phyloP scores from a whole-genome alignment of 768 basidiomycete genomes.

The Xerocomellus amylosporus region DNA sequence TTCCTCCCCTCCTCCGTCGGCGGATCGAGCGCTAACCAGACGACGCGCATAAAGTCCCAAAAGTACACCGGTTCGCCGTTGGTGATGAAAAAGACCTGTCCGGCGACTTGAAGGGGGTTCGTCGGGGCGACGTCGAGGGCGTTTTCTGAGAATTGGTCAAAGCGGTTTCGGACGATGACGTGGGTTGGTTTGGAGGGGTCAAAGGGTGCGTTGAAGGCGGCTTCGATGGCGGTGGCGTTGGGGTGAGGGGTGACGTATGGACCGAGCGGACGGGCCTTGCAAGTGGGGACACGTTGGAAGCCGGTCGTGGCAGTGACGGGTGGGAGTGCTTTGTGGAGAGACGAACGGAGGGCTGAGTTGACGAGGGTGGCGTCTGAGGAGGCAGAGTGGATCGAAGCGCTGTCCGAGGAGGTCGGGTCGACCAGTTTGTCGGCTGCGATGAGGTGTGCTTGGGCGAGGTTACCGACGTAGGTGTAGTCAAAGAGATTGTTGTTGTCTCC shows the following conservation, averaged over 20 bases:
- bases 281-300: slow-evolving; percentile 70
- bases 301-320: slow-evolving; percentile 65
- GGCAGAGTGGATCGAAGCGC: slow-evolving; percentile 9
- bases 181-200: slow-evolving; percentile 37
- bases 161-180: slow-evolving; percentile 71
- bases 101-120: slow-evolving; percentile 77
- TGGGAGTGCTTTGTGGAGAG: slow-evolving; percentile 53
- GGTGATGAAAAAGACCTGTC: slow-evolving; percentile 94
- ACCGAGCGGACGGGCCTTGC: slow-evolving; percentile 75
- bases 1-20: slow-evolving; percentile 44
- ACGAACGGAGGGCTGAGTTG: slow-evolving; percentile 38
- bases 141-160: slow-evolving; percentile 71
- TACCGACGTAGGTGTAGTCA: slow-evolving; percentile 96
- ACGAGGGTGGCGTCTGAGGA: slow-evolving; percentile 38
- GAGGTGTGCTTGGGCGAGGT: slow-evolving; percentile 91
- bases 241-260: slow-evolving; percentile 66
- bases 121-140: slow-evolving; percentile 50
- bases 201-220: slow-evolving; percentile 50
- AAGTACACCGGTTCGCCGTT: slow-evolving; percentile 96
- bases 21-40: slow-evolving; percentile 73
- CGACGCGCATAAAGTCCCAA: slow-evolving; percentile 84
- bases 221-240: slow-evolving; percentile 55
- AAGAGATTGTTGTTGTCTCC: slow-evolving; percentile 92
- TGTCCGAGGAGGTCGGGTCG: slow-evolving; percentile 40
- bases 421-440: slow-evolving; percentile 88